A percentile compares a stretch with the other conserved stretches of the same genome.
phyloP scores from a whole-genome alignment of 2,329 filamentous ascomycete species.

The Leptographium galeiforme region DNA sequence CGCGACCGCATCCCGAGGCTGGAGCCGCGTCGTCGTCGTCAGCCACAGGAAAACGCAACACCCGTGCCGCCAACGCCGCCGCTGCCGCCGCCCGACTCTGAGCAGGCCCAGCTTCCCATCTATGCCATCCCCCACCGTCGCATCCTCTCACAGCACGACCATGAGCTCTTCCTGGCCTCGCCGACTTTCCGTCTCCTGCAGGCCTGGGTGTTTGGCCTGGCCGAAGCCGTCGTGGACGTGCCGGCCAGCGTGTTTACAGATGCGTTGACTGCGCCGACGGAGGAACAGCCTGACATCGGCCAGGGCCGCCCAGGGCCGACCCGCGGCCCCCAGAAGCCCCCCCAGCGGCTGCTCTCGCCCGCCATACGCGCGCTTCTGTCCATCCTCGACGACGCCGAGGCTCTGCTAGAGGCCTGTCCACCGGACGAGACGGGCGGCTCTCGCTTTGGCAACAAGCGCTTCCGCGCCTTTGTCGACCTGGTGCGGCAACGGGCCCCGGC shows the following conservation, averaged over 20 bases:
- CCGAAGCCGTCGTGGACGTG: slow-evolving; percentile 63
- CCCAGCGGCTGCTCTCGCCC: slow-evolving; percentile 39
- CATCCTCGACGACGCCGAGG: slow-evolving; percentile 57
- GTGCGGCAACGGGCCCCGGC: slow-evolving; percentile 38
- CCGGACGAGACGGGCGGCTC: slow-evolving; percentile 78
- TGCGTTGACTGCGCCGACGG: neutral
- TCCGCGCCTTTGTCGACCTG: slow-evolving; percentile 67
- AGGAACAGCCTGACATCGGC: neutral
- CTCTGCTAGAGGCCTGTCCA: slow-evolving; percentile 55
- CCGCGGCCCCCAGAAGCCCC: neutral
- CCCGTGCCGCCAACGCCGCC: slow-evolving; percentile 64
- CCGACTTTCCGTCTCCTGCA: slow-evolving; percentile 62
- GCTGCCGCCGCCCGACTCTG: slow-evolving; percentile 44
- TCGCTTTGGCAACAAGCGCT: slow-evolving; percentile 87
- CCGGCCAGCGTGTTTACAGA: slow-evolving; percentile 22
- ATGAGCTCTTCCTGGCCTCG: slow-evolving; percentile 67
- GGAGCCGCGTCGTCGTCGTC: slow-evolving; percentile 46
- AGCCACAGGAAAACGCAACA: slow-evolving; percentile 35
- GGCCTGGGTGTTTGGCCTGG: slow-evolving; percentile 75
- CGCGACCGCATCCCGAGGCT: slow-evolving; percentile 52
- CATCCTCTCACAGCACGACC: slow-evolving; percentile 71
- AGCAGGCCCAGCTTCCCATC: slow-evolving; percentile 30
- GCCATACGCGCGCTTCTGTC: slow-evolving; percentile 50
- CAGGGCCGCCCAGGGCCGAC: too few species aligned
- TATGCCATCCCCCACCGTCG: slow-evolving; percentile 60